Percentiles rank a stretch among this genome's conserved stretches.
phyloP scores from a whole-genome alignment of 768 basidiomycete genomes.

The Russula lepida region DNA sequence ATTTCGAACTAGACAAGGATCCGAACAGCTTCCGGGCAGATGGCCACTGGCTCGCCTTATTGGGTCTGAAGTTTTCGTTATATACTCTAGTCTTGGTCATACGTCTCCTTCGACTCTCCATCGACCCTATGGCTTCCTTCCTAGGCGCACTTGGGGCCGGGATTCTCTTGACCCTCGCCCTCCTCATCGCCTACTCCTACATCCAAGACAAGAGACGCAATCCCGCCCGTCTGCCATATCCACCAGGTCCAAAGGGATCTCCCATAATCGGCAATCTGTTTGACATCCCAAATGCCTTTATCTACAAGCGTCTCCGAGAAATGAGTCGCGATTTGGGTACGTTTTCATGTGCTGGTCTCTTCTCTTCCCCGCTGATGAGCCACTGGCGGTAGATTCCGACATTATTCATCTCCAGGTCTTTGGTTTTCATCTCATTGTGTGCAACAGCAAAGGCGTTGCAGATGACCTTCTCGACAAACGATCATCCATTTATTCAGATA shows the following conservation, averaged over 20 bases:
- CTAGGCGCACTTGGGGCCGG: background rate
- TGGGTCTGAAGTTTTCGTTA: background rate
- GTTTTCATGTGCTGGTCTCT: background rate
- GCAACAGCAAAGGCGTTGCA: slow-evolving; percentile 30
- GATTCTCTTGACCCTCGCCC: background rate
- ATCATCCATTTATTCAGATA: slow-evolving; percentile 33
- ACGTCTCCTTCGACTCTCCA: background rate
- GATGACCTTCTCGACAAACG: slow-evolving; percentile 33
- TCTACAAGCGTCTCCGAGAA: slow-evolving; percentile 20
- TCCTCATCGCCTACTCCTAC: slow-evolving; percentile 7
- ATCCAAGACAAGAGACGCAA: slow-evolving; percentile 16
- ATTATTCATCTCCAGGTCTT: slow-evolving; percentile 26
- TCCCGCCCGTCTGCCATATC: slow-evolving; percentile 19
- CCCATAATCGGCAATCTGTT: slow-evolving; percentile 23
- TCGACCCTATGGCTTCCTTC: slow-evolving; percentile 7
- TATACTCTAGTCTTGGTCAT: background rate
- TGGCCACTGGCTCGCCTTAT: no score
- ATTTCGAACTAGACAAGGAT: no score
- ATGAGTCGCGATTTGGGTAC: slow-evolving; percentile 17
- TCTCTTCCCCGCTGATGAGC: background rate
- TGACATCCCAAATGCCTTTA: slow-evolving; percentile 21
- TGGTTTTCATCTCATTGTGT: slow-evolving; percentile 26
- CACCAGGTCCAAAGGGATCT: slow-evolving; percentile 23
- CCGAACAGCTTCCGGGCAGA: no score
- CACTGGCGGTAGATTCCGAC: slow-evolving; percentile 22